These are phyloP conservation scores for Thermochaetoides thermophila DNA, from an alignment of 495 filamentous ascomycete genomes.

Conservation along the genomic window DNA sequence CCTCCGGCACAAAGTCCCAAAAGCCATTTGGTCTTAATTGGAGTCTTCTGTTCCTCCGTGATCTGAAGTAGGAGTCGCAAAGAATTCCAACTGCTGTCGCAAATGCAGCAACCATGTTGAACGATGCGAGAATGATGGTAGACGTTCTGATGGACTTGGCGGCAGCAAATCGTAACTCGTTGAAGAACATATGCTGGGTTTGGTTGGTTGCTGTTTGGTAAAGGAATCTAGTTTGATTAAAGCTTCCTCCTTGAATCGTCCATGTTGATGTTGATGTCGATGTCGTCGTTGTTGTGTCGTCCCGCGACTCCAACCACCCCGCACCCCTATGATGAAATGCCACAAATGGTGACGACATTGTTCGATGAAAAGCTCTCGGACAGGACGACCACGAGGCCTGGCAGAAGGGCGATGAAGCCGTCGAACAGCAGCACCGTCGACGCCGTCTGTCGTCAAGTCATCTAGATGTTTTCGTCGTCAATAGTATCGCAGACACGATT, in stretches of 20 bases:
- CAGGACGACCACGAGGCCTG: slow-evolving; percentile 22
- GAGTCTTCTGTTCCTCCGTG: slow-evolving; percentile 19
- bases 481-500: slow-evolving; percentile 15
- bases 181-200: slow-evolving; percentile 21
- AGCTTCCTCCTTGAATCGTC: slow-evolving; percentile 23
- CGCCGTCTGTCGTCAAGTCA: slow-evolving; percentile 29
- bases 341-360: slow-evolving; percentile 19
- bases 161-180: slow-evolving; percentile 27
- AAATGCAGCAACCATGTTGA: slow-evolving; percentile 33
- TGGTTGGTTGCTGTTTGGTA: slow-evolving; percentile 19
- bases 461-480: slow-evolving; percentile 28
- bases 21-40: slow-evolving; percentile 19
- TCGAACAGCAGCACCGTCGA: slow-evolving; percentile 20
- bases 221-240: too few relatives aligned
- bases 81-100: slow-evolving; percentile 31
- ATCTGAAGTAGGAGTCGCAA: slow-evolving; percentile 25
- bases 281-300: slow-evolving; percentile 17
- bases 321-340: slow-evolving; percentile 20
- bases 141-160: slow-evolving; percentile 33
- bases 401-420: slow-evolving; percentile 32
- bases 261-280: slow-evolving; percentile 1
- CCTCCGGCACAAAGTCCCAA: slow-evolving; percentile 24
- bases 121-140: slow-evolving; percentile 32
- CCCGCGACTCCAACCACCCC: slow-evolving; percentile 28
- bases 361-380: too few relatives aligned